A percentile compares a stretch with the other conserved stretches of the same genome.
Evolutionary conservation across 805 yeast species (phyloP).

Genomic region (Wickerhamomyces xylosicus): DNA sequence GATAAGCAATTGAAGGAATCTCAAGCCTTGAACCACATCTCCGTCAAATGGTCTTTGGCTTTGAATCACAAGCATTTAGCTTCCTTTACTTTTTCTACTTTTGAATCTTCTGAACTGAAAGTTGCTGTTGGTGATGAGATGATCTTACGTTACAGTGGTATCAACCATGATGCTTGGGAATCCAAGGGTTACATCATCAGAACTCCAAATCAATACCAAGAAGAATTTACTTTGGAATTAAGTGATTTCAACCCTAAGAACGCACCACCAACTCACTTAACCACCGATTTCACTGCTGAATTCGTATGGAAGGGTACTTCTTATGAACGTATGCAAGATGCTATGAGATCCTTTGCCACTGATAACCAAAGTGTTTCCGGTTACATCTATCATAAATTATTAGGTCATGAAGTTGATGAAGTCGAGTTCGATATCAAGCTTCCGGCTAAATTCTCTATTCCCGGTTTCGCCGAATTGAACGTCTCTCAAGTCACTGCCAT

Average conservation of each 20-base stretch:
- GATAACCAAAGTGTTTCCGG: conserved; percentile 61
- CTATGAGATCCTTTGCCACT: conserved; percentile 62
- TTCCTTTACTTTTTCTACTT: conserved; percentile 56
- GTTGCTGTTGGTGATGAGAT: conserved; percentile 83
- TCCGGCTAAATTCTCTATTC: conserved; percentile 53
- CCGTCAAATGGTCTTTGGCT: conserved; percentile 65
- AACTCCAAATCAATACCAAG: conserved; percentile 56
- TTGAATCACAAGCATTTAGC: conserved; percentile 57
- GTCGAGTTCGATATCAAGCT: conserved; percentile 50
- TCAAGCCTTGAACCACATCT: conserved; percentile 63
- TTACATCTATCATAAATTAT: conserved; percentile 61
- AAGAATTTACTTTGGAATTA: conserved; percentile 65
- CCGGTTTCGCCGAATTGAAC: conserved; percentile 62
- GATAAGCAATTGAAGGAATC: conserved; percentile 69
- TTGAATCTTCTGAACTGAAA: conserved; percentile 53
- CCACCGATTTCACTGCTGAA: conserved; percentile 68
- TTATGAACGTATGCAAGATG: conserved; percentile 75
- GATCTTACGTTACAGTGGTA: conserved; percentile 52
- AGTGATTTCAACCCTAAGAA: conserved; percentile 21
- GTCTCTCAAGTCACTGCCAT: conserved; percentile 76
- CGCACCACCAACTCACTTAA: conserved; percentile 49
- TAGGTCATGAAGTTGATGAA: conserved; percentile 70
- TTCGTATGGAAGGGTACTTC: conserved; percentile 86
- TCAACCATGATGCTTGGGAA: conserved; percentile 55
- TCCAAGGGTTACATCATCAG: conserved; percentile 62